These are phyloP conservation scores for Chlamydomonas sp. DNA, from an alignment of 139 green algal species.

Conservation along the genomic window DNA sequence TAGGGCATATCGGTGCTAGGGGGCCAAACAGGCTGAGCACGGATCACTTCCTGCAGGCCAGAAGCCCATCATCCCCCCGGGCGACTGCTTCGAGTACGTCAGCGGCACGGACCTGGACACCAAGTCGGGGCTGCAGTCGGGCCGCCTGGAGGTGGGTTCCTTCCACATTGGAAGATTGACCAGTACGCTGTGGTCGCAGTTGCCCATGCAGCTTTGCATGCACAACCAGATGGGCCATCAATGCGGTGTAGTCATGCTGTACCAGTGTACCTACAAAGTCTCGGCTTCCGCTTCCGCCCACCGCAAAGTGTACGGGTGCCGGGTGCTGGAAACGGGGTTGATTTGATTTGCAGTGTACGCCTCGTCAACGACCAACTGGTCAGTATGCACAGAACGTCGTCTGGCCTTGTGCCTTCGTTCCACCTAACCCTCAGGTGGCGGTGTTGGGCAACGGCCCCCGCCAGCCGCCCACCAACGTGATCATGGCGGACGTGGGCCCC, in stretches of 20 bases:
- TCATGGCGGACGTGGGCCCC: constrained; percentile 17
- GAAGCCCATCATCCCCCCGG: constrained; percentile 40
- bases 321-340: not conserved
- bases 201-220: not conserved
- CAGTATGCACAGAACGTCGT: not conserved
- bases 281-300: not conserved
- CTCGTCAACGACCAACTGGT: too few species aligned
- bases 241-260: too few species aligned
- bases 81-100: constrained; percentile 48
- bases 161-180: not conserved
- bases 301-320: not conserved
- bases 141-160: constrained; percentile 29
- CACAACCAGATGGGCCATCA: not conserved
- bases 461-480: not conserved
- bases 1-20: not conserved
- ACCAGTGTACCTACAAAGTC: too few species aligned
- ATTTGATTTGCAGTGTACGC: not conserved
- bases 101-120: constrained; percentile 47
- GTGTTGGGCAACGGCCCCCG: constrained; percentile 17
- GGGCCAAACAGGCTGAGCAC: not conserved
- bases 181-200: not conserved
- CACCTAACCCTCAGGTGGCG: not conserved
- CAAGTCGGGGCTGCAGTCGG: constrained; percentile 32
- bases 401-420: not conserved
- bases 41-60: constrained; percentile 25